Conservation (phyloP, 495 filamentous ascomycete genomes). For the Acidiella bohemica region DNA sequence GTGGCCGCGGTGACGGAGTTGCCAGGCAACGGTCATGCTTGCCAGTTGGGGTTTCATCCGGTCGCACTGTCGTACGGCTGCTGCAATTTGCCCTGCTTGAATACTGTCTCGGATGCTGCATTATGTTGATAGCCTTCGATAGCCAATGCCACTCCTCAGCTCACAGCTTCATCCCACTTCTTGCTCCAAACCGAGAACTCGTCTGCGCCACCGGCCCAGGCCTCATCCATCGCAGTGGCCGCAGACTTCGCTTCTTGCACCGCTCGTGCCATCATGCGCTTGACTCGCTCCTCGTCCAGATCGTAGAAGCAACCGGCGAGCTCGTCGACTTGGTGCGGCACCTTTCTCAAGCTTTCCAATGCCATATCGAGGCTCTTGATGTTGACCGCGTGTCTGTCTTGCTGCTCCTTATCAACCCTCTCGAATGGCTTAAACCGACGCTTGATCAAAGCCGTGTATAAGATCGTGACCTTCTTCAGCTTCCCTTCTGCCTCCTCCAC, state of each 20-base stretch:
- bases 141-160: too few species aligned
- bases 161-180: slow-evolving; percentile 23
- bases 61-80: too few species aligned
- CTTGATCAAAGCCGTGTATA: slow-evolving; percentile 50
- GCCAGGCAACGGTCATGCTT: too few species aligned
- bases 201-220: slow-evolving; percentile 25
- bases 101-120: too few species aligned
- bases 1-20: too few species aligned
- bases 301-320: slow-evolving; percentile 39
- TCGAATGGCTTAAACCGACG: slow-evolving; percentile 42
- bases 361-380: slow-evolving; percentile 27
- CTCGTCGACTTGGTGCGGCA: slow-evolving; percentile 37
- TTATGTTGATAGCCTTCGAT: too few species aligned
- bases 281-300: slow-evolving; percentile 31
- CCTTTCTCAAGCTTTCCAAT: slow-evolving; percentile 28
- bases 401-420: not conserved
- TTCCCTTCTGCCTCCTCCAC: slow-evolving; percentile 43
- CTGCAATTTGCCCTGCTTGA: not conserved
- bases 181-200: slow-evolving; percentile 27
- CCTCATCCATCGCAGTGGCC: slow-evolving; percentile 9
- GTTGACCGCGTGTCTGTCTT: not conserved
- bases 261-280: slow-evolving; percentile 17
- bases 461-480: slow-evolving; percentile 41
- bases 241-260: slow-evolving; percentile 22
- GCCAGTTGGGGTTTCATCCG: too few species aligned